phyloP scores from a whole-genome alignment of 768 basidiomycete species.

The Tylopilus vinaceipallidus region DNA sequence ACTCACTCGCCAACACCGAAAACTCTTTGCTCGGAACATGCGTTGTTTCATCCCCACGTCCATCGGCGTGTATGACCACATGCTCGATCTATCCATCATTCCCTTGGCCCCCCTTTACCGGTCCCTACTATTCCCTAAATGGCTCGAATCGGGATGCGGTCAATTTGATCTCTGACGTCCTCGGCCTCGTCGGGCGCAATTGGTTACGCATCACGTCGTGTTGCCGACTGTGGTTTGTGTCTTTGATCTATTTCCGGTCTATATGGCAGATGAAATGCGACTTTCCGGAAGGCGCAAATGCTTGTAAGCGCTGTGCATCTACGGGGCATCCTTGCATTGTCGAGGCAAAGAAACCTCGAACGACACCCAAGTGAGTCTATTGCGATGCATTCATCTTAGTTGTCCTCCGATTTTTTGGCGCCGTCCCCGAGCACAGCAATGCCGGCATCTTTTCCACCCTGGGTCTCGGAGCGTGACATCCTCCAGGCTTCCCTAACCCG shows the following conservation, averaged over 20 bases:
- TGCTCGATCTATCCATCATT: conserved; percentile 6
- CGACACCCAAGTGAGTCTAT: conserved; percentile 74
- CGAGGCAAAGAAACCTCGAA: conserved; percentile 77
- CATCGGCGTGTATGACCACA: background rate
- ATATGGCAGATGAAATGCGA: conserved; percentile 77
- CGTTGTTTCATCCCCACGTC: conserved; percentile 1
- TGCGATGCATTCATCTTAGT: conserved; percentile 15
- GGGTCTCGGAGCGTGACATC: conserved; percentile 20
- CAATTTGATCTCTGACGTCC: conserved; percentile 5
- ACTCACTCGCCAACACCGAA: too few species aligned
- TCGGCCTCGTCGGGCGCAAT: background rate
- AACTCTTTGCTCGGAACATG: conserved; percentile 16
- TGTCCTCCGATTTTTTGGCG: conserved; percentile 1
- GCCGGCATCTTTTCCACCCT: conserved; percentile 23
- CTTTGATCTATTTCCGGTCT: conserved; percentile 11
- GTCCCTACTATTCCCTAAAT: conserved; percentile 6
- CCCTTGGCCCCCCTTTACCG: conserved; percentile 2
- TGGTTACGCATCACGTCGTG: background rate
- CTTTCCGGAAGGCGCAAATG: conserved; percentile 67
- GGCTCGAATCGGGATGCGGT: conserved; percentile 5
- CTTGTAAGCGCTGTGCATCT: conserved; percentile 75
- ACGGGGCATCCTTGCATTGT: conserved; percentile 79
- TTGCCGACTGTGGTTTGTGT: conserved; percentile 10
- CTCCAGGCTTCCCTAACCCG: conserved; percentile 21
- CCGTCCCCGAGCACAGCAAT: conserved; percentile 24